Evolutionary conservation across 805 yeast species (phyloP).

Genomic region (Scheffersomyces ergatensis): DNA sequence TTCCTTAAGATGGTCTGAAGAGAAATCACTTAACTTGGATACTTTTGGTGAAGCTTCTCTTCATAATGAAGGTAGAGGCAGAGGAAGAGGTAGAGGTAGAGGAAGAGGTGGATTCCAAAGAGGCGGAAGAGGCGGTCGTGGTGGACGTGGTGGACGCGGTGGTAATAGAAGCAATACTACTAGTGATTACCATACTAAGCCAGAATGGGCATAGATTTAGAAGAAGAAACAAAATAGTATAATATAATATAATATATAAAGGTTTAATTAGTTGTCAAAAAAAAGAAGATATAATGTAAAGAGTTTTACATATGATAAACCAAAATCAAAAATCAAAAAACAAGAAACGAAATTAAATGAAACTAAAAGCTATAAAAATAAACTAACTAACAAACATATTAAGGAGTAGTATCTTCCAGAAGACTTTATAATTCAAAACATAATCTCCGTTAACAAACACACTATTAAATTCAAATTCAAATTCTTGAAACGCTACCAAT

Average conservation of each 20-base stretch:
- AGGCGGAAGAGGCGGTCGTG: conserved; percentile 13
- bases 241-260: too few relatives aligned
- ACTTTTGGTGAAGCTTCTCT: conserved; percentile 77
- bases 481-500: conserved; percentile 28
- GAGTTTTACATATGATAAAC: too few relatives aligned
- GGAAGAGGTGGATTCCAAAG: conserved; percentile 12
- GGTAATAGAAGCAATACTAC: conserved; percentile 2
- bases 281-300: too few relatives aligned
- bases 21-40: conserved; percentile 69
- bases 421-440: too few relatives aligned
- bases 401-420: too few relatives aligned
- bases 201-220: conserved; percentile 28
- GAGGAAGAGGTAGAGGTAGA: conserved; percentile 21
- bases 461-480: too few relatives aligned
- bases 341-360: too few relatives aligned
- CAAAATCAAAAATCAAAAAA: too few relatives aligned
- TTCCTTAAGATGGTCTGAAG: conserved; percentile 66
- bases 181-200: conserved; percentile 16
- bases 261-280: too few relatives aligned
- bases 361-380: too few relatives aligned
- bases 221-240: neutral
- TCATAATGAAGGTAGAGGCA: conserved; percentile 43
- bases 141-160: conserved; percentile 13
- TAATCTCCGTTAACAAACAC: too few relatives aligned
- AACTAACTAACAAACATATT: too few relatives aligned